These are phyloP conservation scores for Wickerhamiella bombiphila DNA, from an alignment of 805 yeast species.

Conservation along the genomic window DNA sequence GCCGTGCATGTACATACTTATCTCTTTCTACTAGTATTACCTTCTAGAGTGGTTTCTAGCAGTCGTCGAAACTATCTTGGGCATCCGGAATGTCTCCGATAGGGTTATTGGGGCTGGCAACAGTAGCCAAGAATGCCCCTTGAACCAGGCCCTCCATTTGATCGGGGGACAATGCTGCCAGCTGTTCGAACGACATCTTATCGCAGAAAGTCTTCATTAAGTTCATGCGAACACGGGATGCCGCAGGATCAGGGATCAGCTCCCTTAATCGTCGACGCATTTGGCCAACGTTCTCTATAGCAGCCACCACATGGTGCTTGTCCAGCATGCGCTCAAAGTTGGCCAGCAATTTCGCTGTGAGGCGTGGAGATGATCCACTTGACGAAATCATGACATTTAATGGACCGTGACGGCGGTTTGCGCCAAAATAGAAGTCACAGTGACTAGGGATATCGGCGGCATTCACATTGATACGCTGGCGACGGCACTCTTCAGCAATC, in stretches of 20 bases:
- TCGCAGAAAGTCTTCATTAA: constrained; percentile 60
- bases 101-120: neutral
- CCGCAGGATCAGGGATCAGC: constrained; percentile 16
- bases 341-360: constrained; percentile 48
- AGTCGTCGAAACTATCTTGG: neutral
- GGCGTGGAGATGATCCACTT: constrained; percentile 67
- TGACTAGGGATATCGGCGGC: constrained; percentile 74
- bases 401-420: constrained; percentile 56
- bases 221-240: constrained; percentile 48
- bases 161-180: constrained; percentile 31
- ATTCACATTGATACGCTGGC: constrained; percentile 42
- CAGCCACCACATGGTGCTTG: constrained; percentile 33
- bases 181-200: constrained; percentile 38
- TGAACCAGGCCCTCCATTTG: constrained; percentile 14
- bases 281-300: constrained; percentile 45
- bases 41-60: too few species aligned
- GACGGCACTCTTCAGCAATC: constrained; percentile 39
- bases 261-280: constrained; percentile 38
- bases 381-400: constrained; percentile 72
- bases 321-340: constrained; percentile 33
- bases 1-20: neutral
- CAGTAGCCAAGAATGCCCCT: neutral
- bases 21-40: too few species aligned
- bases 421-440: constrained; percentile 79
- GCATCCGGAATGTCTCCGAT: neutral